Evolutionary conservation across 768 basidiomycete species (phyloP).

Genomic region (Suillus decipiens): DNA sequence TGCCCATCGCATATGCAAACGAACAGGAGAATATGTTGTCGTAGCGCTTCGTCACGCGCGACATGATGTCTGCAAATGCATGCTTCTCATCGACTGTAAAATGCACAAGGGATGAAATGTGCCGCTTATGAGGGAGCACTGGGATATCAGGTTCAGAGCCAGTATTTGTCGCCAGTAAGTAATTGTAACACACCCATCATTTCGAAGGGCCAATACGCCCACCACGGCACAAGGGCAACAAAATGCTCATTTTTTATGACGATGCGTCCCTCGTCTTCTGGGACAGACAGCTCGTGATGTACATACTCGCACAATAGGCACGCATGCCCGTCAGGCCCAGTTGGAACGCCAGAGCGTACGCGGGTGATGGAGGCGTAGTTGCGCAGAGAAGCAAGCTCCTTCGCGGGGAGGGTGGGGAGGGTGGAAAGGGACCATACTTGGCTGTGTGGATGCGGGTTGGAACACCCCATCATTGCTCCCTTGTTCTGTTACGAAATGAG

Average conservation of each 20-base stretch:
- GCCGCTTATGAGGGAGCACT: conserved; percentile 80
- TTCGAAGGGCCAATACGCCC: conserved; percentile 96
- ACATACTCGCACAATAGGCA: conserved; percentile 84
- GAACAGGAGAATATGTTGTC: conserved; percentile 84
- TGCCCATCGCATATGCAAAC: conserved; percentile 94
- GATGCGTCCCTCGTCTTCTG: conserved; percentile 54
- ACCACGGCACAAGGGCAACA: conserved; percentile 89
- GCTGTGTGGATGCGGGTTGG: conserved; percentile 92
- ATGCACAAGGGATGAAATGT: conserved; percentile 69
- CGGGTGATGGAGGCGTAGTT: conserved; percentile 43
- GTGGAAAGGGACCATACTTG: conserved; percentile 83
- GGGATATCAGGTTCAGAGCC: conserved; percentile 9
- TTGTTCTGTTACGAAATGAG: conserved; percentile 63
- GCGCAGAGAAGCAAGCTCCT: conserved; percentile 60
- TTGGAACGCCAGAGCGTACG: conserved; percentile 47
- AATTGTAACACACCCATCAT: conserved; percentile 51
- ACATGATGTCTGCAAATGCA: conserved; percentile 69
- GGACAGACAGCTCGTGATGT: conserved; percentile 54
- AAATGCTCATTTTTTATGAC: conserved; percentile 76
- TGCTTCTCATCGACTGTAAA: conserved; percentile 61
- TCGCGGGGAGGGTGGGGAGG: conserved; percentile 69
- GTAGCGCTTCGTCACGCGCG: conserved; percentile 63
- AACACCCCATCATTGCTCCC: conserved; percentile 93
- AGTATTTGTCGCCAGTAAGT: background rate
- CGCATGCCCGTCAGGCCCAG: conserved; percentile 55